These are phyloP conservation scores for Aspergillus calidoustus DNA, from an alignment of 2,329 filamentous ascomycete species.

Conservation along the genomic window DNA sequence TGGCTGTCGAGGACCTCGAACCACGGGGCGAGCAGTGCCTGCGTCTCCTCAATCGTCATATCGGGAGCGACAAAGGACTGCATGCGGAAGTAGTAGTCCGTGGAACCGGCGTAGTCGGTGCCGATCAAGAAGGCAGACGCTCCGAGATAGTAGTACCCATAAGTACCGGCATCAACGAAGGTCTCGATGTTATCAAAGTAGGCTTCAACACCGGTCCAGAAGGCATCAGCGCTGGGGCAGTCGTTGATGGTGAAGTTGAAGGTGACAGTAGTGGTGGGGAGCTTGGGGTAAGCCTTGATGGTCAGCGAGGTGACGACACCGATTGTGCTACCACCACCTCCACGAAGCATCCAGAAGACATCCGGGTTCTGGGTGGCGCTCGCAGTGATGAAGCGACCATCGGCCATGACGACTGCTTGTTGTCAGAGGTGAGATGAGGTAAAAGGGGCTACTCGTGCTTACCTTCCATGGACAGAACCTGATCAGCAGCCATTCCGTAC, in stretches of 20 bases:
- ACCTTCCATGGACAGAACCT: slow-evolving; percentile 55
- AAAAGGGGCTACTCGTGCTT: background rate
- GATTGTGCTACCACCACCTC: slow-evolving; percentile 59
- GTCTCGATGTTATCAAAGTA: slow-evolving; percentile 27
- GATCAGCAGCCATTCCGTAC: slow-evolving; percentile 62
- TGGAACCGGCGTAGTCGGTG: slow-evolving; percentile 23
- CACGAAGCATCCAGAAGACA: slow-evolving; percentile 57
- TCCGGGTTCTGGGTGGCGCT: slow-evolving; percentile 36
- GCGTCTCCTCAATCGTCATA: slow-evolving; percentile 27
- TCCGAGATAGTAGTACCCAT: slow-evolving; percentile 30
- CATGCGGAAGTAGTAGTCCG: slow-evolving; percentile 33
- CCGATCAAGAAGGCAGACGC: slow-evolving; percentile 20
- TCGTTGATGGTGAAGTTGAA: slow-evolving; percentile 29
- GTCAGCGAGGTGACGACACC: slow-evolving; percentile 50
- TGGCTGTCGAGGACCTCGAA: slow-evolving; percentile 25
- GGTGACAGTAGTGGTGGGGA: slow-evolving; percentile 28
- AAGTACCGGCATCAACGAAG: slow-evolving; percentile 29
- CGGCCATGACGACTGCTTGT: slow-evolving; percentile 20
- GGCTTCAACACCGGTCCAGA: slow-evolving; percentile 24
- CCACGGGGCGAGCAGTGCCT: slow-evolving; percentile 26
- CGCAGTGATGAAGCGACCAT: slow-evolving; percentile 28
- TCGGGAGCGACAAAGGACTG: slow-evolving; percentile 29
- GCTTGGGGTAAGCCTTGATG: slow-evolving; percentile 23
- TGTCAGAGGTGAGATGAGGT: background rate
- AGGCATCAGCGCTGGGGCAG: slow-evolving; percentile 22